A percentile compares a stretch with the other conserved stretches of the same genome.
These are phyloP conservation scores for Quercus dentata DNA, from an alignment of 306 rosid genomes.

Conservation along the genomic window DNA sequence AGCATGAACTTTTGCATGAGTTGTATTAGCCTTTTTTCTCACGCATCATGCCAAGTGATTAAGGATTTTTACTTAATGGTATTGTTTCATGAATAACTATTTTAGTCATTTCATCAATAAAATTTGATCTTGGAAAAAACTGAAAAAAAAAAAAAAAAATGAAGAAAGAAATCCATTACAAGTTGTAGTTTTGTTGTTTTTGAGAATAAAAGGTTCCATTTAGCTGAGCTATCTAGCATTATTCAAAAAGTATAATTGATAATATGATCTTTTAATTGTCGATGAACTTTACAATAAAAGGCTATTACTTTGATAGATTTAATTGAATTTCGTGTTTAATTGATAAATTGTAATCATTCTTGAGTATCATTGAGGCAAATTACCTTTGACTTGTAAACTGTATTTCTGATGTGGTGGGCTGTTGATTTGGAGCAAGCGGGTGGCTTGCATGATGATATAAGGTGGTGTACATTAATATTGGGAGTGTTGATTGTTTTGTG, in stretches of 20 bases:
- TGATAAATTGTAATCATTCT: slow-evolving; percentile 25
- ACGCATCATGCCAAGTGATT: neutral
- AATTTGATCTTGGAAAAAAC: neutral
- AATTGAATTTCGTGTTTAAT: neutral
- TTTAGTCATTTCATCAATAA: neutral
- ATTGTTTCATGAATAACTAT: neutral
- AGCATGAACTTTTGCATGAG: neutral
- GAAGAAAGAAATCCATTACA: neutral
- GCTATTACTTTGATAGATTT: neutral
- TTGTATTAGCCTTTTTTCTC: neutral
- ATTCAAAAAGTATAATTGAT: neutral
- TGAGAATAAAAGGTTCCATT: neutral
- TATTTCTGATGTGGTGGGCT: neutral
- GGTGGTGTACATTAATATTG: too few relatives aligned
- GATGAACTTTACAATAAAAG: neutral
- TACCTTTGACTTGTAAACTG: neutral
- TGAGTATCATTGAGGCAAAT: neutral
- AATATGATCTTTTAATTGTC: neutral
- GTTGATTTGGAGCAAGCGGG: too few relatives aligned
- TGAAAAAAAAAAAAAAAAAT: neutral
- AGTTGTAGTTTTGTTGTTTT: neutral
- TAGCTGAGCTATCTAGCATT: neutral
- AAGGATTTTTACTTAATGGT: neutral
- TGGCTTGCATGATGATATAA: too few relatives aligned
- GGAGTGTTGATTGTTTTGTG: too few relatives aligned